These are phyloP conservation scores for Arthrobotrys musiformis DNA, from an alignment of 2,329 filamentous ascomycete genomes.

Conservation along the genomic window DNA sequence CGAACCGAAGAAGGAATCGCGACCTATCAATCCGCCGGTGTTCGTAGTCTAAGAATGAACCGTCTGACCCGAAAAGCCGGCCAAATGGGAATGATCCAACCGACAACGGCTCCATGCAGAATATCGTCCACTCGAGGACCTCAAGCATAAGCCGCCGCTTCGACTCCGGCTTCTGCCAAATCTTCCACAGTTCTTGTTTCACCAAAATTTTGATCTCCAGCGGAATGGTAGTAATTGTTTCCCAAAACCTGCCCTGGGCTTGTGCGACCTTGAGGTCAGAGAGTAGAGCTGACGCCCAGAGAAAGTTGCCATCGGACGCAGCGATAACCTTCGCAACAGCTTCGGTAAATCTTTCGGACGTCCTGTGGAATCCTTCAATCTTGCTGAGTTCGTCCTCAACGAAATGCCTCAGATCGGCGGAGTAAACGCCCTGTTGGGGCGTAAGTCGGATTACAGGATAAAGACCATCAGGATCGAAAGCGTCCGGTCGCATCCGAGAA, in stretches of 20 bases:
- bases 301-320: conserved; percentile 52
- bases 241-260: conserved; percentile 50
- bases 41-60: conserved; percentile 54
- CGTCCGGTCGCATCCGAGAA: conserved; percentile 53
- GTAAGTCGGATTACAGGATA: conserved; percentile 51
- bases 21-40: conserved; percentile 50
- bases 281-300: conserved; percentile 44
- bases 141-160: conserved; percentile 42
- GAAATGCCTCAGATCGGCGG: conserved; percentile 50
- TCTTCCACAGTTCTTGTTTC: conserved; percentile 52
- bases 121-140: conserved; percentile 53
- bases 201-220: conserved; percentile 46
- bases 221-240: conserved; percentile 46
- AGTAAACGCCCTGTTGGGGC: conserved; percentile 36
- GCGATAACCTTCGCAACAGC: conserved; percentile 50
- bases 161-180: conserved; percentile 54
- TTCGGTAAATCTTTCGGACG: conserved; percentile 34
- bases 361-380: conserved; percentile 50
- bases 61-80: conserved; percentile 44
- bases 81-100: conserved; percentile 50
- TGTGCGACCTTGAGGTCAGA: conserved; percentile 49
- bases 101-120: conserved; percentile 51
- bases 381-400: conserved; percentile 48
- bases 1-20: conserved; percentile 47
- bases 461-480: conserved; percentile 49